Evolutionary conservation across 305 asterid species (phyloP).

Genomic region (Fraxinus floribunda): DNA sequence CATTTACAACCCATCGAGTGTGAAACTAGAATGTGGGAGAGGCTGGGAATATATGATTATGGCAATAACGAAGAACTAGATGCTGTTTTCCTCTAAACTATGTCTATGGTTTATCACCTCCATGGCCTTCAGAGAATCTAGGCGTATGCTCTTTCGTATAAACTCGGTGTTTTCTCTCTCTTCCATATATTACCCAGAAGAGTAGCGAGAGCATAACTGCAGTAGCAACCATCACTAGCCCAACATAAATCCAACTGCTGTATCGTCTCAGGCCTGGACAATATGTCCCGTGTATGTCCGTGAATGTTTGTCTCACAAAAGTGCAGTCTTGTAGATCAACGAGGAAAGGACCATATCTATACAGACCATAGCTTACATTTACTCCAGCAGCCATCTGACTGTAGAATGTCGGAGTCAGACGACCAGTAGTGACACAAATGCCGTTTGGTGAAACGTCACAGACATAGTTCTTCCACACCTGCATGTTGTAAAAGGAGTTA

Average conservation of each 20-base stretch:
- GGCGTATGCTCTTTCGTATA: slow-evolving; percentile 63
- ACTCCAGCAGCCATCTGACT: slow-evolving; percentile 67
- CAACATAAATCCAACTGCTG: slow-evolving; percentile 59
- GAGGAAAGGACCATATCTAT: slow-evolving; percentile 67
- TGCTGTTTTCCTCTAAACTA: slow-evolving; percentile 10
- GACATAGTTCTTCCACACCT: slow-evolving; percentile 71
- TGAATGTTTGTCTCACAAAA: slow-evolving; percentile 70
- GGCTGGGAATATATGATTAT: background rate
- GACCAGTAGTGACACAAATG: slow-evolving; percentile 56
- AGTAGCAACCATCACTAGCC: slow-evolving; percentile 66
- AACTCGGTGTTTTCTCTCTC: slow-evolving; percentile 82
- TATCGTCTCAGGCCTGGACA: slow-evolving; percentile 67
- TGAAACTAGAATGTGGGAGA: slow-evolving; percentile 2
- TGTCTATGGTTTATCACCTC: slow-evolving; percentile 36
- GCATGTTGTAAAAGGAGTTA: slow-evolving; percentile 13
- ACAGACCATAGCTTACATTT: slow-evolving; percentile 77
- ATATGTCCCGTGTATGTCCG: slow-evolving; percentile 36
- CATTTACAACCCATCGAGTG: slow-evolving; percentile 10
- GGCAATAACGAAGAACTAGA: background rate
- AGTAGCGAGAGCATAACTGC: slow-evolving; percentile 73
- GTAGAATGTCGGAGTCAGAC: slow-evolving; percentile 58
- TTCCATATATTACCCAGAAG: slow-evolving; percentile 77
- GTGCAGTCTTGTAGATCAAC: slow-evolving; percentile 68
- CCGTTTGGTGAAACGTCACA: slow-evolving; percentile 61
- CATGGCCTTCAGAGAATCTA: slow-evolving; percentile 24